A percentile compares a stretch with the other conserved stretches of the same genome.
phyloP scores from a whole-genome alignment of 2,329 filamentous ascomycete species.

The Chaetomiaceae sp. region DNA sequence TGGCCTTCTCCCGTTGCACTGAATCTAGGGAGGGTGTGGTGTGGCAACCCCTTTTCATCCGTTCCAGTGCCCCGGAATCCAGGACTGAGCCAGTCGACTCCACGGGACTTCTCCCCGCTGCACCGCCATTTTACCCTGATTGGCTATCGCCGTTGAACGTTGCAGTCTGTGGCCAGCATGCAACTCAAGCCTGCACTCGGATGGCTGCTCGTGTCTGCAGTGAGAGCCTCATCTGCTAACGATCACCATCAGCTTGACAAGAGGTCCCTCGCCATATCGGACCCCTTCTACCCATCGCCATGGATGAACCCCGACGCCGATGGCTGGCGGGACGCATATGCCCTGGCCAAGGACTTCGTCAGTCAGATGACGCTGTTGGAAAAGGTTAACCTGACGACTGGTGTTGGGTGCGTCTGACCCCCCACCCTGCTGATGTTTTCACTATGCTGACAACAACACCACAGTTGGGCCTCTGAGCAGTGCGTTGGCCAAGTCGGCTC shows the following conservation, averaged over 20 bases:
- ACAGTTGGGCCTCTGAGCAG: constrained; percentile 60
- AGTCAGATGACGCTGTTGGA: constrained; percentile 76
- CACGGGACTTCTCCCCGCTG: constrained; percentile 7
- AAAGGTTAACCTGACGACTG: constrained; percentile 94
- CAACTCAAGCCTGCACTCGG: constrained; percentile 13
- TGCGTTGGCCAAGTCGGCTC: constrained; percentile 75
- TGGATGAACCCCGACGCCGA: constrained; percentile 72
- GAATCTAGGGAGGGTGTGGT: not conserved
- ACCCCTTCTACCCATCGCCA: constrained; percentile 76
- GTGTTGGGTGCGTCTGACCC: constrained; percentile 61
- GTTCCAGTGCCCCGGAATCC: constrained; percentile 2
- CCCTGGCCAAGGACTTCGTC: constrained; percentile 72
- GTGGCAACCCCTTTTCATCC: not conserved
- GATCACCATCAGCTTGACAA: constrained; percentile 21
- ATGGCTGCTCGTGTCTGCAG: constrained; percentile 13
- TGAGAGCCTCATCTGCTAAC: constrained; percentile 22
- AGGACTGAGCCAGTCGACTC: not conserved
- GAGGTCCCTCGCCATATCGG: constrained; percentile 36
- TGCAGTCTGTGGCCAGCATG: constrained; percentile 18
- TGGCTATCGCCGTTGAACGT: constrained; percentile 4
- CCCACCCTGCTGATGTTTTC: not conserved
- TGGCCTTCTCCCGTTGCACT: not conserved
- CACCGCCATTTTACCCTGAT: constrained; percentile 16
- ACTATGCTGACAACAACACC: not conserved
- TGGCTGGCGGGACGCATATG: constrained; percentile 72